Evolutionary conservation across 768 basidiomycete genomes (phyloP), one percentile per base, ranked within the genome.

Genomic region (Kwoniella pini): DNA sequence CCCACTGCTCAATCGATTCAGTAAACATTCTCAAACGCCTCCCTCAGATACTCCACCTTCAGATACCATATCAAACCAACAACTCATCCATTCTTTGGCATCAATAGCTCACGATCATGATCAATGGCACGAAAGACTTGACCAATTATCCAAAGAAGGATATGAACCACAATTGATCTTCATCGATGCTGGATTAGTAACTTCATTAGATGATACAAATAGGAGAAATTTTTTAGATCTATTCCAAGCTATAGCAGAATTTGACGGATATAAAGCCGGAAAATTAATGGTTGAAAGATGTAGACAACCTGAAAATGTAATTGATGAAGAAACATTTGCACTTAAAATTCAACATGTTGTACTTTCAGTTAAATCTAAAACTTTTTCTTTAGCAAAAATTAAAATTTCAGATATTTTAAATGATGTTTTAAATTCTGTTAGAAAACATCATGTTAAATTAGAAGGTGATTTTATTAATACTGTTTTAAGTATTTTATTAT

Each of bases 381-480:
- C 96, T 2, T 99, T 99, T 80, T 91, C 90, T 24, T 85, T 99
- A 4, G 93, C 91, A n/a, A 87, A 91, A 77, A 91, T 99, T 80
- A 91, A 90, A 77, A 96, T 99, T 56, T 88, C 90, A 27, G 94
- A 98, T 77, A 85, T 99, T 62, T 81, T 98, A 28, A 89, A 85
- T 3, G 89, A 95, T 64, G 96, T 98, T 7, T 81, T 99, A 49
- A 87, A 81, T 69, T 85, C 87, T 31, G 94, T 99, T 3, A 82
- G 93, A 59, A 82, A 84, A 66, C 94, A 97, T 77, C 95, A 96
- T 74, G 96, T 98, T 65, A 97, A 91, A 82, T 90, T 99, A 87
- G 95, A 99, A 80, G 92, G 88, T 13, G 96, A 98, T 77, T 99
- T 99, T 75, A 87, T 98, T 44, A 99, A 99, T 79, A 98, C 96